phyloP scores from a whole-genome alignment of 2,329 filamentous ascomycete species.

The Cordyceps militaris region DNA sequence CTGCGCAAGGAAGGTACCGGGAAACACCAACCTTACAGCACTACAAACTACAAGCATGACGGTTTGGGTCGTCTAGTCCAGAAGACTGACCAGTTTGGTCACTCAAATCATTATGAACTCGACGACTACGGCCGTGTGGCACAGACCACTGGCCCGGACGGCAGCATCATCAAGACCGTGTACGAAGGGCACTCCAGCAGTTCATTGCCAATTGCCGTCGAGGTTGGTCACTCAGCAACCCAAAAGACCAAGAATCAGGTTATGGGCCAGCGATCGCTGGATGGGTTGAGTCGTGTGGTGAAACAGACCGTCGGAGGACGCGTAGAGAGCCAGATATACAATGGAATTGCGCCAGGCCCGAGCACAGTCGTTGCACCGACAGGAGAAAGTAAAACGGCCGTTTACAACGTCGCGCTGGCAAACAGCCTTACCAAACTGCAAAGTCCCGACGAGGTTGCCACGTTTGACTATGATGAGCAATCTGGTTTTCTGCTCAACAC shows the following conservation, averaged over 20 bases:
- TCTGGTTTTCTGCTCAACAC: neutral
- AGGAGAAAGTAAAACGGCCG: neutral
- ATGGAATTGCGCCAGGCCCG: neutral
- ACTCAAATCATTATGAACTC: neutral
- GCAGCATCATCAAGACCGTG: neutral
- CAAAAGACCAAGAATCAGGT: neutral
- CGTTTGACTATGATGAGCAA: neutral
- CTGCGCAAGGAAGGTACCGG: neutral
- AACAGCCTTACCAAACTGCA: neutral
- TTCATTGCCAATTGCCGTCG: neutral
- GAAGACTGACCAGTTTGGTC: neutral
- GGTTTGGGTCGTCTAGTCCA: neutral
- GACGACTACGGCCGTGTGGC: neutral
- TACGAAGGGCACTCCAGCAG: neutral
- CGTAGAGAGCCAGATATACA: neutral
- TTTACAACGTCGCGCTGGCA: neutral
- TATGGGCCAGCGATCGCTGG: neutral
- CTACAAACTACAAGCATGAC: neutral
- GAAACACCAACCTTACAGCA: neutral
- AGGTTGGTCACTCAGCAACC: too few relatives aligned
- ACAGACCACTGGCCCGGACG: neutral
- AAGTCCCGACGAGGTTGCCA: neutral
- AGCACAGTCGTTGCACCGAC: neutral
- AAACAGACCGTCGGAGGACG: neutral
- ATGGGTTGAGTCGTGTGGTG: neutral